A percentile compares a stretch with the other conserved stretches of the same genome.
These are phyloP conservation scores for Pyricularia sp. DNA, from an alignment of 2,329 filamentous ascomycete genomes.

Conservation along the genomic window DNA sequence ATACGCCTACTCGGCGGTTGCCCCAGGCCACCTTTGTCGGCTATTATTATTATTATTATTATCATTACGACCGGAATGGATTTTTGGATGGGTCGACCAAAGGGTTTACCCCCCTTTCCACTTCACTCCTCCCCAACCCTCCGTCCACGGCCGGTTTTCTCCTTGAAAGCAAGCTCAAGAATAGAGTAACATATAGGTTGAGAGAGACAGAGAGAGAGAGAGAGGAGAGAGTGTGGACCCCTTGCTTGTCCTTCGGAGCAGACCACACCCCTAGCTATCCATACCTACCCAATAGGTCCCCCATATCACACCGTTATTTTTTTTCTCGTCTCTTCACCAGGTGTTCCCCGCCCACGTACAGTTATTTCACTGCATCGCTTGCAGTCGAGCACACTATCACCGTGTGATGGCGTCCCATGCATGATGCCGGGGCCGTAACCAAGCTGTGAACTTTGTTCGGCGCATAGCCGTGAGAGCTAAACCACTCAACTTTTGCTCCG, in stretches of 20 bases:
- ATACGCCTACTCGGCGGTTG: background rate
- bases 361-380: conserved; percentile 1
- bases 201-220: background rate
- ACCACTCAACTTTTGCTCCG: background rate
- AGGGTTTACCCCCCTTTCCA: background rate
- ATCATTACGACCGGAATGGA: background rate
- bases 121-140: background rate
- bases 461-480: background rate
- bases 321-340: background rate
- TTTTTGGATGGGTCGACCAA: background rate
- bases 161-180: background rate
- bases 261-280: background rate
- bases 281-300: background rate
- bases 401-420: conserved; percentile 6
- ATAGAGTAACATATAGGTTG: background rate
- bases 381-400: conserved; percentile 4
- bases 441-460: background rate
- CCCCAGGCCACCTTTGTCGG: conserved; percentile 2
- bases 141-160: background rate
- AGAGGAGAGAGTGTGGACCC: background rate
- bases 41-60: conserved; percentile 2
- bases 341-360: background rate
- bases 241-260: background rate
- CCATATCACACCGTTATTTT: conserved; percentile 1
- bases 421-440: conserved; percentile 5